A percentile compares a stretch with the other conserved stretches of the same genome.
These are phyloP conservation scores for Trichoderma parareesei DNA, from an alignment of 495 filamentous ascomycete genomes.

Conservation along the genomic window DNA sequence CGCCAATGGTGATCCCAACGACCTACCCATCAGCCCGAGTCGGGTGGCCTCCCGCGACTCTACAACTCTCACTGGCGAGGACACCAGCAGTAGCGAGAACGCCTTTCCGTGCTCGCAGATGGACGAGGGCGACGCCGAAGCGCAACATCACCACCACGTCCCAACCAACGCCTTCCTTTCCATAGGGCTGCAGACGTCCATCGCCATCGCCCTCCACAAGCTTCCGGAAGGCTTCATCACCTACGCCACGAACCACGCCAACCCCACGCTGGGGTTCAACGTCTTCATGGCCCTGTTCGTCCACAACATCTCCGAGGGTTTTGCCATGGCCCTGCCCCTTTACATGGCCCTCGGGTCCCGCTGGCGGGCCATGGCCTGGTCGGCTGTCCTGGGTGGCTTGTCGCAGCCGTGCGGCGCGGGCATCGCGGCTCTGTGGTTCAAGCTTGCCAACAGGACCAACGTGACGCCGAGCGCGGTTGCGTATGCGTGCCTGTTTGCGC, in stretches of 20 bases:
- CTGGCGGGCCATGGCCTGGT: conserved; percentile 73
- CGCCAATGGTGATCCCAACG: conserved; percentile 15
- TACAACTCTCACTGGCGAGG: neutral
- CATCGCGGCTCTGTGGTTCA: conserved; percentile 78
- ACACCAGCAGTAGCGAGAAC: conserved; percentile 17
- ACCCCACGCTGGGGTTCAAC: conserved; percentile 73
- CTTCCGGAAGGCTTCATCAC: conserved; percentile 98
- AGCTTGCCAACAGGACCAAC: conserved; percentile 43
- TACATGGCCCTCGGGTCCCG: conserved; percentile 78
- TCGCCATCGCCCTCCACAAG: conserved; percentile 94
- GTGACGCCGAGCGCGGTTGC: conserved; percentile 55
- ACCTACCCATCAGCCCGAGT: conserved; percentile 20
- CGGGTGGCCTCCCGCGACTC: conserved; percentile 24
- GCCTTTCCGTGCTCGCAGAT: conserved; percentile 21
- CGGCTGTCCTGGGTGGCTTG: conserved; percentile 72
- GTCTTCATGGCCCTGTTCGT: conserved; percentile 95
- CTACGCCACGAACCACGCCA: conserved; percentile 95
- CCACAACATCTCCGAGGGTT: conserved; percentile 96
- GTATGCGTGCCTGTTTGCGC: conserved; percentile 84
- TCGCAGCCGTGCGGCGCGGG: conserved; percentile 81
- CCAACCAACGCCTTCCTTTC: conserved; percentile 87
- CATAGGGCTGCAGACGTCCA: conserved; percentile 84
- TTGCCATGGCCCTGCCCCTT: conserved; percentile 83
- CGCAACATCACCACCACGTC: conserved; percentile 92
- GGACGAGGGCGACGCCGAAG: conserved; percentile 24